Evolutionary conservation across 257 asterid species (phyloP).

Genomic region (Fraxinus americana): DNA sequence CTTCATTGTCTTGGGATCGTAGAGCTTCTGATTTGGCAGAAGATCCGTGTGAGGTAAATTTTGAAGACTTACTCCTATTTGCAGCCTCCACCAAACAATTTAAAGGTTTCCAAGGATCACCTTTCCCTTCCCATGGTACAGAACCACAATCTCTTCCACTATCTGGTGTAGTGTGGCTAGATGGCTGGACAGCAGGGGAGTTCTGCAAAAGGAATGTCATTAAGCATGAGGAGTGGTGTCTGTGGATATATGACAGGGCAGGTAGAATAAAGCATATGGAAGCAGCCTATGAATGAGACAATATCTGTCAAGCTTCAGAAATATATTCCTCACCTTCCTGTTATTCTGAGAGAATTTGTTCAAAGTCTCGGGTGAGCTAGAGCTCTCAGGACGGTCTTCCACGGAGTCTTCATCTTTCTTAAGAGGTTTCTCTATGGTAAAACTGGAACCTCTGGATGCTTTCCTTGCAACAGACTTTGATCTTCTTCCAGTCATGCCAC

Average conservation of each 20-base stretch:
- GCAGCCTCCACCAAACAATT: slow-evolving; percentile 87
- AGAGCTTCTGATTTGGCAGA: slow-evolving; percentile 51
- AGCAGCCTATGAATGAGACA: slow-evolving; percentile 3
- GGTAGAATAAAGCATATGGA: not conserved
- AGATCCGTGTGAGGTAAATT: slow-evolving; percentile 51
- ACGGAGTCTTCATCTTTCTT: slow-evolving; percentile 42
- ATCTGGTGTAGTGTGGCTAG: slow-evolving; percentile 40
- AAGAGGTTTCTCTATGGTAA: slow-evolving; percentile 52
- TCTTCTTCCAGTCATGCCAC: slow-evolving; percentile 55
- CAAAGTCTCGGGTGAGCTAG: slow-evolving; percentile 67
- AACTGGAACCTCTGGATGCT: slow-evolving; percentile 40
- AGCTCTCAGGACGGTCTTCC: slow-evolving; percentile 61
- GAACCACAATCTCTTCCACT: slow-evolving; percentile 48
- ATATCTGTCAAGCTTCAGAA: slow-evolving; percentile 17
- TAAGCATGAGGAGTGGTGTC: slow-evolving; percentile 18
- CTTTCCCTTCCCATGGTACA: slow-evolving; percentile 57
- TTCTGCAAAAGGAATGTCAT: slow-evolving; percentile 43
- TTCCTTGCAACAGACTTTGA: slow-evolving; percentile 43
- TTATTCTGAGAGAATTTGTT: slow-evolving; percentile 54
- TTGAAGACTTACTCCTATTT: slow-evolving; percentile 69
- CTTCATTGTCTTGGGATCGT: slow-evolving; percentile 52
- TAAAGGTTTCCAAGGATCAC: slow-evolving; percentile 73
- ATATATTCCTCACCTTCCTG: slow-evolving; percentile 56
- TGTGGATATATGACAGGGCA: slow-evolving; percentile 14
- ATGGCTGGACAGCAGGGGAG: slow-evolving; percentile 54